Conservation (phyloP, 495 filamentous ascomycete genomes). For the Xylaria telfairii region DNA sequence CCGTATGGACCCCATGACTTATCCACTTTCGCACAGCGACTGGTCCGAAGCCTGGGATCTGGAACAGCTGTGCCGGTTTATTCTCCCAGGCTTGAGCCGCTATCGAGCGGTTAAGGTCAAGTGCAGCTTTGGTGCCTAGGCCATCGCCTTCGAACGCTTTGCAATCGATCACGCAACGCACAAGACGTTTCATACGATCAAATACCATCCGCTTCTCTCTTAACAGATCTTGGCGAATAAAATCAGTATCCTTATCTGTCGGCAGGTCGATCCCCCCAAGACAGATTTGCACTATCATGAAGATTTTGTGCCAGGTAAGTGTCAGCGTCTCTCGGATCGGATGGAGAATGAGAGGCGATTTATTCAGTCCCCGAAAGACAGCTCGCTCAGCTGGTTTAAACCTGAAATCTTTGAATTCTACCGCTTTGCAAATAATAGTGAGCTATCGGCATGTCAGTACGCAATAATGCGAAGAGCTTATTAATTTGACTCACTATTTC, state of each 20-base stretch:
- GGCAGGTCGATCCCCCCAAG: constrained; percentile 79
- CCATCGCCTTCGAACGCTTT: constrained; percentile 72
- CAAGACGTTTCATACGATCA: constrained; percentile 72
- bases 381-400: constrained; percentile 77
- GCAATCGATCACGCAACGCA: constrained; percentile 88
- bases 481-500: constrained; percentile 67
- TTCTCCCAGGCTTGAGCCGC: constrained; percentile 86
- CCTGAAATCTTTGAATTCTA: constrained; percentile 66
- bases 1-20: constrained; percentile 68
- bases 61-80: constrained; percentile 82
- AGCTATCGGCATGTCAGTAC: constrained; percentile 57
- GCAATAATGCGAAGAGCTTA: constrained; percentile 32
- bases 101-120: constrained; percentile 81
- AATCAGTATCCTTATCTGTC: constrained; percentile 63
- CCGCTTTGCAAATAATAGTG: constrained; percentile 68
- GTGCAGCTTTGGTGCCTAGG: constrained; percentile 66
- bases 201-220: constrained; percentile 78
- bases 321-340: constrained; percentile 80
- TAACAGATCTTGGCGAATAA: constrained; percentile 65
- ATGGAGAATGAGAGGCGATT: constrained; percentile 71
- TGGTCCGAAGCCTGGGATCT: constrained; percentile 82
- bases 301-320: constrained; percentile 81
- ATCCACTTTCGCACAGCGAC: constrained; percentile 80
- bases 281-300: constrained; percentile 80
- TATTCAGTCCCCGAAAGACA: constrained; percentile 84